These are phyloP conservation scores for Colletotrichum caudatum DNA, from an alignment of 2,329 filamentous ascomycete species.

Conservation along the genomic window DNA sequence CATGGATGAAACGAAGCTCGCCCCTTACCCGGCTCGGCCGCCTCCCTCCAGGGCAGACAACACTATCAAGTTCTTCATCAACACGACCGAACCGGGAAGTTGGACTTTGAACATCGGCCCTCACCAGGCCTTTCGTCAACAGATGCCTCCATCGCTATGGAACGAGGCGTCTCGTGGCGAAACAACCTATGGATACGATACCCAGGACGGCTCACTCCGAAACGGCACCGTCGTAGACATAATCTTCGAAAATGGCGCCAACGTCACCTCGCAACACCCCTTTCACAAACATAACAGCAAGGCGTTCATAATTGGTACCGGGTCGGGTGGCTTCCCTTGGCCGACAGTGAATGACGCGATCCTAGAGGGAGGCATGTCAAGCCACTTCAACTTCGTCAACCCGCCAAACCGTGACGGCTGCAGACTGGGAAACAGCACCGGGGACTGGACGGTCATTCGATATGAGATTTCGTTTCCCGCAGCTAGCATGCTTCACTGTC, in stretches of 20 bases:
- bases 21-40: constrained; percentile 24
- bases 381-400: constrained; percentile 24
- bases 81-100: constrained; percentile 33
- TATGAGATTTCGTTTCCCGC: constrained; percentile 35
- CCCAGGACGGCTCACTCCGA: constrained; percentile 2
- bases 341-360: constrained; percentile 33
- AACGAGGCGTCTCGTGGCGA: constrained; percentile 27
- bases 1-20: constrained; percentile 35
- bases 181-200: constrained; percentile 24
- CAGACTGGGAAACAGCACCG: constrained; percentile 30
- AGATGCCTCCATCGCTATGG: constrained; percentile 29
- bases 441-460: constrained; percentile 38
- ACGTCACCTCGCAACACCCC: constrained; percentile 35
- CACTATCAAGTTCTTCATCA: constrained; percentile 35
- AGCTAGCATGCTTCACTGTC: constrained; percentile 37
- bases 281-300: constrained; percentile 39
- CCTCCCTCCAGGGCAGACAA: constrained; percentile 29
- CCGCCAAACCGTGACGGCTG: constrained; percentile 34
- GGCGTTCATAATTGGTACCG: constrained; percentile 33
- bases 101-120: constrained; percentile 35
- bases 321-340: constrained; percentile 31
- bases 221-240: constrained; percentile 33
- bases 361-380: constrained; percentile 25
- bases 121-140: constrained; percentile 34
- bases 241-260: constrained; percentile 36